Evolutionary conservation across 192 early-diverging fungal species (phyloP).

Genomic region (Backusella morwellensis): DNA sequence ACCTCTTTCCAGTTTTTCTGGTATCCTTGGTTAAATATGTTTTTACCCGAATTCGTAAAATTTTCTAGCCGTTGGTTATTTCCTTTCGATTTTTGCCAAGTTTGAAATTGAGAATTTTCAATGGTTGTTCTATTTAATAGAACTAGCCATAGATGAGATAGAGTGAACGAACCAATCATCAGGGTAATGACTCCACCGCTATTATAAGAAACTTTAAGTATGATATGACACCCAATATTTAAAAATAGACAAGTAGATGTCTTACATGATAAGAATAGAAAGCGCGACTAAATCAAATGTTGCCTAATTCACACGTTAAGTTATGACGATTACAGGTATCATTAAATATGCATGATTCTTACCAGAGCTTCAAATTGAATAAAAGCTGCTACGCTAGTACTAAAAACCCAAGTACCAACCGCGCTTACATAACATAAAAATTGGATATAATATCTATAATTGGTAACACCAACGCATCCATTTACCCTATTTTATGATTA

Average conservation of each 20-base stretch:
- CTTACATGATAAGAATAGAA: constrained; percentile 29
- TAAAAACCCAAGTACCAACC: constrained; percentile 18
- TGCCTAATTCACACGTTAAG: constrained; percentile 14
- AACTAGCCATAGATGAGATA: constrained; percentile 20
- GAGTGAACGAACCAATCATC: constrained; percentile 19
- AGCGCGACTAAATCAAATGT: constrained; percentile 27
- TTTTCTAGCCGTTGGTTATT: constrained; percentile 13
- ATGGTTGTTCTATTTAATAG: constrained; percentile 19
- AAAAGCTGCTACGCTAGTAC: constrained; percentile 27
- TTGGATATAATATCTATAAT: constrained; percentile 38
- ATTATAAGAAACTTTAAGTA: not conserved
- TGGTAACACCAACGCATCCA: constrained; percentile 49
- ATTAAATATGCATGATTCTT: not conserved
- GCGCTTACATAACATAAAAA: constrained; percentile 34
- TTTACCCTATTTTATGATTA: constrained; percentile 39
- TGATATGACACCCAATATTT: not conserved
- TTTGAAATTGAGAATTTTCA: constrained; percentile 16
- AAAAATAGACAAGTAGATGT: not conserved
- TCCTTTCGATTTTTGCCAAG: constrained; percentile 9
- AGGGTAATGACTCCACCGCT: constrained; percentile 13
- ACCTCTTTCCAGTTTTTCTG: constrained; percentile 47
- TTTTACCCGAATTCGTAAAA: constrained; percentile 33
- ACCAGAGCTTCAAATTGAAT: constrained; percentile 15
- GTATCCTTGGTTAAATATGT: constrained; percentile 43
- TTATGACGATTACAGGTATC: not conserved